phyloP scores from a whole-genome alignment of 129 eudicot genomes.

The Tagetes erecta region DNA sequence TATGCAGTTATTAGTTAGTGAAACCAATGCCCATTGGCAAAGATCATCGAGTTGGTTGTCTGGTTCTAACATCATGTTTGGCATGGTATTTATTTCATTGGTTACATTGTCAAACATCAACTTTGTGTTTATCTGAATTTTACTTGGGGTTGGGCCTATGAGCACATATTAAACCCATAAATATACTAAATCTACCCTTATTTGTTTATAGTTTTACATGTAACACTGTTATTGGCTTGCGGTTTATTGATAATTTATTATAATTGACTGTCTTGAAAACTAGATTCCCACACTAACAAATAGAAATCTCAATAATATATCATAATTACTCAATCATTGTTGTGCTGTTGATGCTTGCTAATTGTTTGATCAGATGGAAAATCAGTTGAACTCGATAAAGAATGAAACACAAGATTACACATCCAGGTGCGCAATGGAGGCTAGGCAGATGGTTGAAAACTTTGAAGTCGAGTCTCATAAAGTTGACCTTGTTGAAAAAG shows the following conservation, averaged over 20 bases:
- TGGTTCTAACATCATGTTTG: no score
- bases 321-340: neutral
- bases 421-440: conserved; percentile 65
- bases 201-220: neutral
- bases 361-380: conserved; percentile 47
- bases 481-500: conserved; percentile 60
- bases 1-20: no score
- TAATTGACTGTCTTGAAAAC: neutral
- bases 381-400: conserved; percentile 35
- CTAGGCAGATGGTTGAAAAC: conserved; percentile 47
- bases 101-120: no score
- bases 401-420: conserved; percentile 55
- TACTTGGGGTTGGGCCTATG: no score
- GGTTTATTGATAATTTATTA: neutral
- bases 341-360: neutral
- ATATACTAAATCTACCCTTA: no score
- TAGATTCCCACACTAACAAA: neutral
- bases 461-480: conserved; percentile 55
- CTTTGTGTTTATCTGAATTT: no score
- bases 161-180: no score
- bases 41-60: no score
- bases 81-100: no score
- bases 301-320: neutral
- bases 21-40: no score
- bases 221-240: neutral